Percentiles rank a stretch among this genome's conserved stretches.
Evolutionary conservation across 495 filamentous ascomycete genomes (phyloP).

Genomic region (Saxispiralis lemnorum): DNA sequence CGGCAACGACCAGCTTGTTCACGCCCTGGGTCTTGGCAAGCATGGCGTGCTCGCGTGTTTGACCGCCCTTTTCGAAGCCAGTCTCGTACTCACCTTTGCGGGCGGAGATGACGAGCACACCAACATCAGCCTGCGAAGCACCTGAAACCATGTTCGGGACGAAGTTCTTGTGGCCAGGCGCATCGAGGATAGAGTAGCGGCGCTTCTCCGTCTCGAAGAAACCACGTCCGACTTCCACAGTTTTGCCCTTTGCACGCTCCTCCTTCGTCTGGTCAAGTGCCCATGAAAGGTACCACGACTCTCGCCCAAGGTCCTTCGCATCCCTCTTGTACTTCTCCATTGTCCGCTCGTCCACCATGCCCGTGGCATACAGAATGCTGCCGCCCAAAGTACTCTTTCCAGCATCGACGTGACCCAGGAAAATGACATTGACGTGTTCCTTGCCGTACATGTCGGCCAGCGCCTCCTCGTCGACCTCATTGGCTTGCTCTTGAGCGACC

Average conservation of each 20-base stretch:
- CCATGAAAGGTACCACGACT: constrained; percentile 98
- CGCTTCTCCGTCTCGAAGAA: constrained; percentile 89
- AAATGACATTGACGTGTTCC: constrained; percentile 95
- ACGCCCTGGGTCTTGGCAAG: constrained; percentile 97
- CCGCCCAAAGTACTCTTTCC: constrained; percentile 94
- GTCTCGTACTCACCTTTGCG: constrained; percentile 99
- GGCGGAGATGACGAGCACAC: constrained; percentile 87
- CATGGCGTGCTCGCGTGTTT: constrained; percentile 93
- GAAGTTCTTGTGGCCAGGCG: constrained; percentile 40
- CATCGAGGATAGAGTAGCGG: constrained; percentile 85
- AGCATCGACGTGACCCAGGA: constrained; percentile 95
- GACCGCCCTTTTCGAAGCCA: constrained; percentile 96
- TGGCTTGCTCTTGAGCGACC: constrained; percentile 70
- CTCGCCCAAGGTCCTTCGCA: constrained; percentile 86
- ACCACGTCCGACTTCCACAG: constrained; percentile 88
- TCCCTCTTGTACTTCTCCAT: constrained; percentile 96
- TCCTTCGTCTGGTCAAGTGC: constrained; percentile 91
- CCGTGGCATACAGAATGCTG: constrained; percentile 75
- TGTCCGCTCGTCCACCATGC: constrained; percentile 97
- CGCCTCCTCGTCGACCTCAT: constrained; percentile 78
- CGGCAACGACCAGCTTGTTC: constrained; percentile 76
- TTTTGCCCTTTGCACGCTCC: constrained; percentile 92
- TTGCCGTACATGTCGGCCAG: constrained; percentile 95
- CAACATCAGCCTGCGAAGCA: constrained; percentile 89
- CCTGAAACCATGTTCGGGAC: constrained; percentile 40